Base-by-base conservation (phyloP, 2,329 filamentous ascomycete species). In the Aspergillus glaucus region DNA sequence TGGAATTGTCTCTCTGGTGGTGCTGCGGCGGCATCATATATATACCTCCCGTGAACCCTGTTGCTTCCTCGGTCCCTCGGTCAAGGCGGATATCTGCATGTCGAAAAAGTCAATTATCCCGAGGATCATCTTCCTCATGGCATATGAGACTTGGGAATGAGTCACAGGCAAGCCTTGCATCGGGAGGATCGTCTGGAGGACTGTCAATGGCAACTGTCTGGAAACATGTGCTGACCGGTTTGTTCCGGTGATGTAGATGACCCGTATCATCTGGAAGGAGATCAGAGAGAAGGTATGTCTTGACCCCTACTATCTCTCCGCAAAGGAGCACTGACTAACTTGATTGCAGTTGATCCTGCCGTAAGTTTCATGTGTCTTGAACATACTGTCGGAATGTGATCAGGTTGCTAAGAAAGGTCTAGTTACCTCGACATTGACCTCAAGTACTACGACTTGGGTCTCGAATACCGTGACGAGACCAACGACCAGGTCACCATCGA, bases 181-280 rank as follows among this genome's bases (percentile, higher is more conserved):
- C 26, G 26, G 26, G 26, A 12, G 26, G 26, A 30, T 30, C 26
- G 26, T 28, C 22, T 12, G 4, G 26, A 30, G 4, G 26, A 30
- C 26, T 30, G 10, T 12, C 26, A 30, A 30, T 30, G 10, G 26
- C 4, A 30, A 30, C 12, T 12, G 10, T 12, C 26, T 30, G 10
- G 26, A 30, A 36, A 30, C 56, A 56, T 47, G 52, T 50, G 51
- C 57, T 63, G 54, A 64, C 50, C 34, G 51, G 40, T 43, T 44
- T 7, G n/a, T 37, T 37, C 34, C n/a, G 34, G 37, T 22, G 9
- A 44, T 54, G 42, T 66, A 90, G 85, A 97, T 97, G 93, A 98
- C 93, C 63, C 82, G 93, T 65, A 91, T 98, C 71, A 98, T 98
- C 79, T 98, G 93, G 93, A 79, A 96, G 78, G 85, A 88, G 73